These are phyloP conservation scores for Echria macrotheca DNA, from an alignment of 495 filamentous ascomycete genomes.

Conservation along the genomic window DNA sequence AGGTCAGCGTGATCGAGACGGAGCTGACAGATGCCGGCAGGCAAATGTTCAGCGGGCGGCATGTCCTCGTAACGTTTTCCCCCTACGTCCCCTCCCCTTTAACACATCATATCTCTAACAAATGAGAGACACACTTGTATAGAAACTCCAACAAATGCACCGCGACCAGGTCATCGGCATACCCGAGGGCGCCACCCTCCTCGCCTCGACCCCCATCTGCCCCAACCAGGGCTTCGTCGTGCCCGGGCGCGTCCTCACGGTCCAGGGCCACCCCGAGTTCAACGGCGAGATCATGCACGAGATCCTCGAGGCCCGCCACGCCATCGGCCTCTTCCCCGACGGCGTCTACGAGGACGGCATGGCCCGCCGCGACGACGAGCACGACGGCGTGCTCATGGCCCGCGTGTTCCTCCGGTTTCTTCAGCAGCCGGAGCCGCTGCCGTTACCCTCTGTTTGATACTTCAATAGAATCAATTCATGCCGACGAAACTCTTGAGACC, in stretches of 20 bases:
- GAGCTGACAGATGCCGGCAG: constrained; percentile 65
- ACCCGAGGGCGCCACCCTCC: constrained; percentile 54
- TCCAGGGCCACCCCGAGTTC: constrained; percentile 94
- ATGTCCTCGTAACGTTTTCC: constrained; percentile 54
- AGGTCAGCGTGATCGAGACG: constrained; percentile 67
- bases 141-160: constrained; percentile 90
- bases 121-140: neutral
- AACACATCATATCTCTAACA: neutral
- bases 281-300: constrained; percentile 66
- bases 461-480: too few relatives aligned
- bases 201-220: constrained; percentile 65
- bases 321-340: constrained; percentile 59
- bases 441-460: too few relatives aligned
- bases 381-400: constrained; percentile 71
- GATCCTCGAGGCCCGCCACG: constrained; percentile 56
- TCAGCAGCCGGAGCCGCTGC: constrained; percentile 35
- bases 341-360: constrained; percentile 62
- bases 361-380: constrained; percentile 53
- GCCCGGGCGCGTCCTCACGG: constrained; percentile 60
- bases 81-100: neutral
- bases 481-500: too few relatives aligned
- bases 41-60: constrained; percentile 57
- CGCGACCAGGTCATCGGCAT: constrained; percentile 66
- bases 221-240: constrained; percentile 76
- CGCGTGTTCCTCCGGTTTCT: constrained; percentile 70